These are phyloP conservation scores for Serendipita vermifera DNA, from an alignment of 768 basidiomycete species.

Conservation along the genomic window DNA sequence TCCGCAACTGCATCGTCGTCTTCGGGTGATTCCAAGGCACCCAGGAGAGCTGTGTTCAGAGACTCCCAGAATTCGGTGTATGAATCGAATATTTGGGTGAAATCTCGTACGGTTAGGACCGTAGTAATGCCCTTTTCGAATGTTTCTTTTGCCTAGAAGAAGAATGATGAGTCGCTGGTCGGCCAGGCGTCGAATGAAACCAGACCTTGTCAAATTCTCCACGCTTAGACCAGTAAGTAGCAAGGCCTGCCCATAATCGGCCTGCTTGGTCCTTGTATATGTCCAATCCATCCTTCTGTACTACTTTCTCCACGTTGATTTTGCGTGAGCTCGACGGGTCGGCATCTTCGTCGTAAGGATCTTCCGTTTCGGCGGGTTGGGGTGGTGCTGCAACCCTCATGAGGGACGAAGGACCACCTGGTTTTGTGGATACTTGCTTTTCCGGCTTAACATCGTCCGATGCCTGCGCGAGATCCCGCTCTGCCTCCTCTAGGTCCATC, in stretches of 20 bases:
- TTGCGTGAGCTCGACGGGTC: slow-evolving; percentile 57
- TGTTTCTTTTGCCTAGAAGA: slow-evolving; percentile 50
- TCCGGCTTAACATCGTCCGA: slow-evolving; percentile 22
- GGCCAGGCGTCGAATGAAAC: too few species aligned
- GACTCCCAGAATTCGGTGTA: slow-evolving; percentile 91
- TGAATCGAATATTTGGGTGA: slow-evolving; percentile 94
- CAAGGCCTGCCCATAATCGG: slow-evolving; percentile 87
- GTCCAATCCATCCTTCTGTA: slow-evolving; percentile 71
- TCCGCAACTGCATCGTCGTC: slow-evolving; percentile 70
- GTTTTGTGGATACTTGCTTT: slow-evolving; percentile 18
- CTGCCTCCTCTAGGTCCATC: slow-evolving; percentile 61
- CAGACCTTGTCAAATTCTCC: slow-evolving; percentile 66
- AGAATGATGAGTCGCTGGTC: not conserved
- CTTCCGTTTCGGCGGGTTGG: slow-evolving; percentile 37
- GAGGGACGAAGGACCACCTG: slow-evolving; percentile 45
- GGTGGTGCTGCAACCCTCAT: slow-evolving; percentile 62
- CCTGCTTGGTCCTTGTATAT: slow-evolving; percentile 97
- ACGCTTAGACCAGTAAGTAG: slow-evolving; percentile 97
- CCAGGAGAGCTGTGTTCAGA: slow-evolving; percentile 82
- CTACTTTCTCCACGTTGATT: slow-evolving; percentile 77
- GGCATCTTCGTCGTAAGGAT: slow-evolving; percentile 66
- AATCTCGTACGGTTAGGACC: slow-evolving; percentile 90
- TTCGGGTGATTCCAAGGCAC: slow-evolving; percentile 63
- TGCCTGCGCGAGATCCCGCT: slow-evolving; percentile 29
- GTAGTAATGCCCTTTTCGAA: slow-evolving; percentile 77